Evolutionary conservation across 1,139 yeast genomes (phyloP), one percentile per base, ranked within the genome.

Genomic region (Wickerhamiella pararugosa): DNA sequence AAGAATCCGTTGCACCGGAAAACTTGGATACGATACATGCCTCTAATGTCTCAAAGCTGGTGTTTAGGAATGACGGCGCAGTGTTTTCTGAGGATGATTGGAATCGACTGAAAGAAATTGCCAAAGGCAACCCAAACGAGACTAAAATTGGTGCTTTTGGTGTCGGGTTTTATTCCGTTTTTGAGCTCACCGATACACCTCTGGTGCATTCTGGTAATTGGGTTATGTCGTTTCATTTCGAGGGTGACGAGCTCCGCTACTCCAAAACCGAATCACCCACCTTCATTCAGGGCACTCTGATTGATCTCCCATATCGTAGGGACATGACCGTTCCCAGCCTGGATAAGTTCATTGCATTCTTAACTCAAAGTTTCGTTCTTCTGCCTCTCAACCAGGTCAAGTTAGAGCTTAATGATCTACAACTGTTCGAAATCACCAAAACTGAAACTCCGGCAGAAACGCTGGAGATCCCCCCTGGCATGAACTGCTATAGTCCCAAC

Each of bases 121-220:
- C 69, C 2, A 61, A 63, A 41, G 69, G 69, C 1, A 64, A 64
- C 46, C 69, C 98, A 46, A 96, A 90, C 65, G 97, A 87, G 50
- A 79, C 94, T 47, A 90, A 90, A 84, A 90, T 90, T 66, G 98
- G 98, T 70, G 97, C 93, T 63, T 90, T 90, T 73, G 98, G 98
- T 71, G 97, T 90, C 52, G 98, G 98, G 65, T 90, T 90, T 77
- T 90, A 90, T 76, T 87, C 97, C 36, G 76, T 87, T 52, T 90
- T 90, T 76, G 83, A 90, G 69, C 92, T 90, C 59, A 95, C 97
- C 53, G 97, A 90, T 65, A 63, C 62, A 47, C 69, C 69, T 2
- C 53, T 64, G 26, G 69, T 64, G 3, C 63, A 61, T 39, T 64
- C 67, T 1, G 68, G 68, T 9, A 44, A 47, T 21, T 51, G 57